These are phyloP conservation scores for Plasmodium vivax DNA, from an alignment of 169 alveolate genomes.

Conservation along the genomic window DNA sequence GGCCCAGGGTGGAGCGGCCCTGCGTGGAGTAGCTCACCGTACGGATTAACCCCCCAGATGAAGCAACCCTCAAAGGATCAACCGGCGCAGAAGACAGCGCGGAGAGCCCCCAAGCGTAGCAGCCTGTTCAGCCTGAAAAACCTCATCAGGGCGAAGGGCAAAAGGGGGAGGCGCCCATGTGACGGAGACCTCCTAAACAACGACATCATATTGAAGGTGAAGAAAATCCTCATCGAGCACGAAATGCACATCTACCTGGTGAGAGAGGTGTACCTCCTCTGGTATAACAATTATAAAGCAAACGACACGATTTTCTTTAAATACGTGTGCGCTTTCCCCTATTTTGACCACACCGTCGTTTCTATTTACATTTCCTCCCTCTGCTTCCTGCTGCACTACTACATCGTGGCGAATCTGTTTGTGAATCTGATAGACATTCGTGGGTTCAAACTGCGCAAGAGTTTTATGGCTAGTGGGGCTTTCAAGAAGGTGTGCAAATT, in stretches of 20 bases:
- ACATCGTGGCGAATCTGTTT: conserved; percentile 34
- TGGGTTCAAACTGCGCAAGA: background rate
- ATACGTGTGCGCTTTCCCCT: conserved; percentile 33
- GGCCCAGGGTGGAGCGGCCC: background rate
- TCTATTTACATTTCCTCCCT: conserved; percentile 47
- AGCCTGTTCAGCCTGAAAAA: conserved; percentile 4
- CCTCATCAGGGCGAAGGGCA: background rate
- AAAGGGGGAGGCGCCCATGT: background rate
- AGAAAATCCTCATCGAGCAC: conserved; percentile 20
- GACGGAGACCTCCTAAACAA: conserved; percentile 1
- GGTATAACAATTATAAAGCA: conserved; percentile 23
- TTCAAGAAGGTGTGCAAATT: conserved; percentile 34
- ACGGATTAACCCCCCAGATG: background rate
- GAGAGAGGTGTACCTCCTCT: conserved; percentile 36
- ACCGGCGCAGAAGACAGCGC: background rate
- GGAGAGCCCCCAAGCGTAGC: background rate
- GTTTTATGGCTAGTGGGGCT: background rate
- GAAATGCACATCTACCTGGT: conserved; percentile 52
- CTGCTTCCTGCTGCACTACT: conserved; percentile 41
- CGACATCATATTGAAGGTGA: conserved; percentile 15
- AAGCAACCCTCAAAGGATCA: background rate
- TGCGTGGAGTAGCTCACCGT: background rate
- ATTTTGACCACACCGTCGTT: conserved; percentile 29
- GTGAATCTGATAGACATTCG: conserved; percentile 29
- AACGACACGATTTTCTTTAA: conserved; percentile 27